These are phyloP conservation scores for Sparassis latifolia DNA, from an alignment of 1,284 basidiomycete species.

Conservation along the genomic window DNA sequence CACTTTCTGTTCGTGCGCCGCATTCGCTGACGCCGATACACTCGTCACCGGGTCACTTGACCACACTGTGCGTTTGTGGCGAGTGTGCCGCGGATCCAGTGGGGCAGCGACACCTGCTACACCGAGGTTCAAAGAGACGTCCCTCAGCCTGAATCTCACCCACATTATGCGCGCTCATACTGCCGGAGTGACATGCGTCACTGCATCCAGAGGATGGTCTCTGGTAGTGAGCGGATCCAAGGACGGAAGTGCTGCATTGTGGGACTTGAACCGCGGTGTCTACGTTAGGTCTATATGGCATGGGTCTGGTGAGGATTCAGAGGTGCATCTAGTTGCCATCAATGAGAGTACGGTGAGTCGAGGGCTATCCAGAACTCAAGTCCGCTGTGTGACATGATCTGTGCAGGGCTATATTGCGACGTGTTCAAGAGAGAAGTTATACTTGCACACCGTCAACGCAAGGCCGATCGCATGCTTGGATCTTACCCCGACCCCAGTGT, in stretches of 20 bases:
- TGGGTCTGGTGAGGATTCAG: constrained; percentile 33
- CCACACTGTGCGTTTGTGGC: constrained; percentile 78
- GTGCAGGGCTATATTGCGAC: constrained; percentile 77
- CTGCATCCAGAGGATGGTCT: constrained; percentile 80
- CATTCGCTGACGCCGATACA: constrained; percentile 65
- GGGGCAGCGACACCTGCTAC: constrained; percentile 15
- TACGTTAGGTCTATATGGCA: constrained; percentile 78
- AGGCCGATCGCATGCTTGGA: constrained; percentile 64
- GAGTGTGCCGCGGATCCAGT: constrained; percentile 34
- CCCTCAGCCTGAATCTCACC: constrained; percentile 39
- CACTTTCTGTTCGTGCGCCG: constrained; percentile 66
- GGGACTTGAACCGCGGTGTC: constrained; percentile 84
- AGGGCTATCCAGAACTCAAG: too few species aligned
- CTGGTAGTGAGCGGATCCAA: constrained; percentile 79
- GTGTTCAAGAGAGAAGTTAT: constrained; percentile 61
- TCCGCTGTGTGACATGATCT: not conserved
- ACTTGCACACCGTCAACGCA: constrained; percentile 80
- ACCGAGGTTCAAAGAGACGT: constrained; percentile 18
- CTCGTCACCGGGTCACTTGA: constrained; percentile 76
- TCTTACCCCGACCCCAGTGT: constrained; percentile 40
- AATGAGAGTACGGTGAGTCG: constrained; percentile 77
- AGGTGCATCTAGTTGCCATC: constrained; percentile 69
- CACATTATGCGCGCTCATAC: constrained; percentile 78
- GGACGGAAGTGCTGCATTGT: constrained; percentile 81
- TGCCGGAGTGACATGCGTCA: constrained; percentile 59